Evolutionary conservation across 495 filamentous ascomycete genomes (phyloP).

Genomic region (Aspergillus funiculosus): DNA sequence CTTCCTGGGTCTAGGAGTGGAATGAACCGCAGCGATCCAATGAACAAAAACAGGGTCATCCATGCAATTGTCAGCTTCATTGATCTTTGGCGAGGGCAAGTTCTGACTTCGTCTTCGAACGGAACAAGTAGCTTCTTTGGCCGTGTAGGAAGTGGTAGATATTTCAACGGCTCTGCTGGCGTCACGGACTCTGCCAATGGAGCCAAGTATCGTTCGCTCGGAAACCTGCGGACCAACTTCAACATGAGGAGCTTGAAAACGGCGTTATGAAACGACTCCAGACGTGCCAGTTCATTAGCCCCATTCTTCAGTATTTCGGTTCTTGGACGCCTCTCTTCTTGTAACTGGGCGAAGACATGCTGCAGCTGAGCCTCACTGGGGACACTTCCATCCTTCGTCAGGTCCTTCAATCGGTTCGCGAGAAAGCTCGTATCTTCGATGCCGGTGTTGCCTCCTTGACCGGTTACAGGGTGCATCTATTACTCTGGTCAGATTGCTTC

Average conservation of each 20-base stretch:
- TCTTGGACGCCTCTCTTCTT: constrained; percentile 6
- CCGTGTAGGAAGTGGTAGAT: background rate
- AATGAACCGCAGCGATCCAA: constrained; percentile 5
- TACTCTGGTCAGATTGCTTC: background rate
- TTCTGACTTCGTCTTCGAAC: constrained; percentile 7
- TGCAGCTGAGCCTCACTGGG: constrained; percentile 1
- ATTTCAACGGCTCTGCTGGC: background rate
- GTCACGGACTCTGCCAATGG: background rate
- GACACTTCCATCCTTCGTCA: background rate
- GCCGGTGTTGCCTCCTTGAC: constrained; percentile 35
- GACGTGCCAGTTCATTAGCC: background rate
- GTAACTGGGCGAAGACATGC: constrained; percentile 7
- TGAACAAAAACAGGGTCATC: constrained; percentile 4
- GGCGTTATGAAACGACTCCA: constrained; percentile 14
- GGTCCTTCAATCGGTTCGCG: constrained; percentile 21
- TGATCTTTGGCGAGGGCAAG: constrained; percentile 1
- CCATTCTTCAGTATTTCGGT: background rate
- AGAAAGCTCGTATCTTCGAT: constrained; percentile 36
- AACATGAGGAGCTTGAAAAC: constrained; percentile 13
- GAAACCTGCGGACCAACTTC: constrained; percentile 1
- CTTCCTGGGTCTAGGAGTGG: background rate
- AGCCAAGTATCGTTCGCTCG: background rate
- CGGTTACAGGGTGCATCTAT: constrained; percentile 22
- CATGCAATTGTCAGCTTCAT: constrained; percentile 1
- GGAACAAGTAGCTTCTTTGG: background rate